These are phyloP conservation scores for Penicillium turbatum DNA, from an alignment of 495 filamentous ascomycete genomes.

Conservation along the genomic window DNA sequence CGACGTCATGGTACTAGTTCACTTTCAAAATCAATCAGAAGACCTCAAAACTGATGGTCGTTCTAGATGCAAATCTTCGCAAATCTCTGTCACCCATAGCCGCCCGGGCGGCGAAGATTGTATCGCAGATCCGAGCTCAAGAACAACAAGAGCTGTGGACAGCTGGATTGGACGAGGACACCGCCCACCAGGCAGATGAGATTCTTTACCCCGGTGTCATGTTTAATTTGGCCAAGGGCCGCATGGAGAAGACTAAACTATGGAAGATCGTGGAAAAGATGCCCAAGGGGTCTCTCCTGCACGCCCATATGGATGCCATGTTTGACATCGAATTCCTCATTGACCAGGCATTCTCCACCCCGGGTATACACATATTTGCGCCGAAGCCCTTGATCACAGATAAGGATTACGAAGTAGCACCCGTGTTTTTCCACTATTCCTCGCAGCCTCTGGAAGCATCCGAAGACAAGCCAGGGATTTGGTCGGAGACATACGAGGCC, in stretches of 20 bases:
- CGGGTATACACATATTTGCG: conserved; percentile 68
- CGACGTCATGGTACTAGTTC: conserved; percentile 70
- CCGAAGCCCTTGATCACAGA: conserved; percentile 47
- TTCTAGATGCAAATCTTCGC: conserved; percentile 37
- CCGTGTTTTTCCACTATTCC: conserved; percentile 51
- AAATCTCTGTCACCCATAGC: conserved; percentile 72
- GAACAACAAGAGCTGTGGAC: conserved; percentile 74
- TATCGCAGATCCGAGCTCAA: conserved; percentile 68
- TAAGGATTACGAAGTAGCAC: conserved; percentile 43
- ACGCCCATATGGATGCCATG: conserved; percentile 87
- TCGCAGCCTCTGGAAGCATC: conserved; percentile 8
- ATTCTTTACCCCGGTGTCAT: conserved; percentile 79
- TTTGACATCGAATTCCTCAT: conserved; percentile 79
- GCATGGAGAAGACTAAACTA: conserved; percentile 75
- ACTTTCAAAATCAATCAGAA: conserved; percentile 6
- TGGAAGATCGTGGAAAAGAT: conserved; percentile 81
- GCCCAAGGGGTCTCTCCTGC: conserved; percentile 88
- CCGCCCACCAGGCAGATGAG: conserved; percentile 49
- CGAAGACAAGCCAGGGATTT: conserved; percentile 46
- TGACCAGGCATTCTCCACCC: conserved; percentile 62
- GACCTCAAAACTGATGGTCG: background rate
- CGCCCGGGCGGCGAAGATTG: conserved; percentile 68
- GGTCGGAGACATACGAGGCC: conserved; percentile 56
- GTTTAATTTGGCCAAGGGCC: conserved; percentile 72
- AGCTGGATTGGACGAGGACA: conserved; percentile 58